Evolutionary conservation across 2,329 filamentous ascomycete genomes (phyloP), one percentile per base, ranked within the genome.

Genomic region (Colletotrichum gigasporum): DNA sequence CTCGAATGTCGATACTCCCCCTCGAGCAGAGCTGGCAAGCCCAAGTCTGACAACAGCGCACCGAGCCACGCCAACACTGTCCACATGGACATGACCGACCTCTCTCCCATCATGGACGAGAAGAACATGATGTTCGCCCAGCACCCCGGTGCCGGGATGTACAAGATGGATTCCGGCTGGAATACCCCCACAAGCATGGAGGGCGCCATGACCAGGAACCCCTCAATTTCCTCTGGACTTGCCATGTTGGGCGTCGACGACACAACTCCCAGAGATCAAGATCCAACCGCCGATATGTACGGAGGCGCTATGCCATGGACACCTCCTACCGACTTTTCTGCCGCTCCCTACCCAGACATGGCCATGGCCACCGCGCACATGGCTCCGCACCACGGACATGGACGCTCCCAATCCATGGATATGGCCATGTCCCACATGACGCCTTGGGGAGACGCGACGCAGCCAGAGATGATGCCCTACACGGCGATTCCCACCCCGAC

Each of bases 1-100:
- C 78, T 80, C 39, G 76, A 83, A 48, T 86, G 84, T 68, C 78
- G 77, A 8, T 86, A 86, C 67, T 85, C 83, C 14, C 83, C 83
- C 1, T 85, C 83, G 1, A 83, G 80, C 67, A 76, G 83, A 53
- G 78, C 80, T 1, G 83, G 83, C 32, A 85, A 84, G 68, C 79
- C 81, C 34, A 84, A 83, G 66, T 73, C 80, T 28, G 75, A 75
- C 16, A 71, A 65, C 58, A 65, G 44, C 52, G 63, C 63, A 24
- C 57, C 58, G 24, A 62, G 59, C 52, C 63, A 65, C 56, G 68
- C 70, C 42, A 70, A 56, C 53, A 68, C 57, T n/a, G 57, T 59
- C 20, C 63, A 67, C 37, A 63, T 62, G 59, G 70, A 72, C 10
- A 66, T 71, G 48, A 63, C 68, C 7, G 67, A 68, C 20, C 65